These are phyloP conservation scores for Comarum palustre DNA, from an alignment of 306 rosid genomes.

Conservation along the genomic window DNA sequence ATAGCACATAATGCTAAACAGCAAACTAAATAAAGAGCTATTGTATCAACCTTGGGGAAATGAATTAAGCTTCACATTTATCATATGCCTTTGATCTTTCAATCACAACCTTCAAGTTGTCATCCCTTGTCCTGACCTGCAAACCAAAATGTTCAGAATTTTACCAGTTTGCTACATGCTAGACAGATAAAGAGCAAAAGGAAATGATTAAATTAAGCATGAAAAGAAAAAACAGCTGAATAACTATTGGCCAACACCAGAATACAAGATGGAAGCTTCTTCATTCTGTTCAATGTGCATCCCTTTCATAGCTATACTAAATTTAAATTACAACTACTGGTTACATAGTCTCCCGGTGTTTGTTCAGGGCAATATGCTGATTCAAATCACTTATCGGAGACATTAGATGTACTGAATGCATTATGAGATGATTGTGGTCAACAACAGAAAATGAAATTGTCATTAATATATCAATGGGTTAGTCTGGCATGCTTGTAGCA, in stretches of 20 bases:
- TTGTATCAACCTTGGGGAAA: neutral
- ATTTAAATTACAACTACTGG: too few species aligned
- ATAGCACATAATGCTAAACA: neutral
- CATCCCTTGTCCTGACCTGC: slow-evolving; percentile 66
- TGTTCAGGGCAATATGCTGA: neutral
- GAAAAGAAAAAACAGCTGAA: neutral
- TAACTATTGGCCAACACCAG: neutral
- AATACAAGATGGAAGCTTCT: neutral
- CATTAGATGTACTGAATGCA: neutral
- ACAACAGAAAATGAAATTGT: slow-evolving; percentile 12
- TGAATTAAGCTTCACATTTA: slow-evolving; percentile 36
- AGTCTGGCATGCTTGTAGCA: neutral
- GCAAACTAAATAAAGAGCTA: neutral
- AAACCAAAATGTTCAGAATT: slow-evolving; percentile 18
- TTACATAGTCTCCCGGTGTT: neutral
- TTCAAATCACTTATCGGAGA: neutral
- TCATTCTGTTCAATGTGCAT: neutral
- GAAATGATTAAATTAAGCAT: neutral
- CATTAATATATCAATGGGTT: neutral
- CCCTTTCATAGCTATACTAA: neutral
- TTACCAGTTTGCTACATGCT: slow-evolving; percentile 13
- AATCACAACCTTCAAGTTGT: slow-evolving; percentile 44
- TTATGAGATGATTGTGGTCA: neutral
- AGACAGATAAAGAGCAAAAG: slow-evolving; percentile 4
- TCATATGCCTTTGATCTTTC: slow-evolving; percentile 65